phyloP scores from a whole-genome alignment of 2,329 filamentous ascomycete genomes.

The Alternaria arborescens region DNA sequence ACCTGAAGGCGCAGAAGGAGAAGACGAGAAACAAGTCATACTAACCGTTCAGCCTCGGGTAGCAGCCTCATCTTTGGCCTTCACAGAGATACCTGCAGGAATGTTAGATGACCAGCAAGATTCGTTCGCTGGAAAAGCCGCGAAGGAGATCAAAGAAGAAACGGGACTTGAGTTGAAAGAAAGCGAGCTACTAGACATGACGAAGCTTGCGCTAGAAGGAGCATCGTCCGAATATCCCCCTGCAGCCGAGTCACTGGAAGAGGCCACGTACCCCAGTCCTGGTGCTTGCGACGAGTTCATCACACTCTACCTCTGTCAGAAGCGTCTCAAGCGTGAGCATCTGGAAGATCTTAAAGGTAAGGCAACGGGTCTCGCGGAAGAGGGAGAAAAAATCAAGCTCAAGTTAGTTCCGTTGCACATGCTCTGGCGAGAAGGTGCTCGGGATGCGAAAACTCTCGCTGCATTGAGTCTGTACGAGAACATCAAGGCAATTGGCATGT shows the following conservation, averaged over 20 bases:
- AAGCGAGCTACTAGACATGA: constrained; percentile 63
- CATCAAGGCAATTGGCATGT: constrained; percentile 57
- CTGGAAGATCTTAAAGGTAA: constrained; percentile 62
- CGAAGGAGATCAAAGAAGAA: constrained; percentile 66
- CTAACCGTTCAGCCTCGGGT: constrained; percentile 66
- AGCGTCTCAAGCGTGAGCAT: constrained; percentile 57
- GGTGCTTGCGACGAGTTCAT: constrained; percentile 69
- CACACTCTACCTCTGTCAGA: constrained; percentile 64
- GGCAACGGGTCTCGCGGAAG: constrained; percentile 62
- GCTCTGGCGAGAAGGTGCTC: constrained; percentile 63
- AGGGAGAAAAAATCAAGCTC: constrained; percentile 67
- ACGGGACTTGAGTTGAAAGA: constrained; percentile 61
- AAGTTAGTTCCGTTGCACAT: constrained; percentile 62
- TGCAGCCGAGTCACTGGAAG: background rate
- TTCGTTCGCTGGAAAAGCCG: constrained; percentile 63
- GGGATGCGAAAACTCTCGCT: constrained; percentile 65
- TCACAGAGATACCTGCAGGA: constrained; percentile 67
- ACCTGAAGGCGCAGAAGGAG: constrained; percentile 56
- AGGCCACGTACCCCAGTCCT: constrained; percentile 5
- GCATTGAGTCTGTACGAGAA: constrained; percentile 65
- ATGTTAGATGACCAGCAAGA: constrained; percentile 66
- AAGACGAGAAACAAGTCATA: constrained; percentile 55
- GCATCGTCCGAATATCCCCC: background rate
- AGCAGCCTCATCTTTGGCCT: constrained; percentile 62
- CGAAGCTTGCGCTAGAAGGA: constrained; percentile 56